Evolutionary conservation across 768 basidiomycete genomes (phyloP).

Genomic region (Panellus pusillus): DNA sequence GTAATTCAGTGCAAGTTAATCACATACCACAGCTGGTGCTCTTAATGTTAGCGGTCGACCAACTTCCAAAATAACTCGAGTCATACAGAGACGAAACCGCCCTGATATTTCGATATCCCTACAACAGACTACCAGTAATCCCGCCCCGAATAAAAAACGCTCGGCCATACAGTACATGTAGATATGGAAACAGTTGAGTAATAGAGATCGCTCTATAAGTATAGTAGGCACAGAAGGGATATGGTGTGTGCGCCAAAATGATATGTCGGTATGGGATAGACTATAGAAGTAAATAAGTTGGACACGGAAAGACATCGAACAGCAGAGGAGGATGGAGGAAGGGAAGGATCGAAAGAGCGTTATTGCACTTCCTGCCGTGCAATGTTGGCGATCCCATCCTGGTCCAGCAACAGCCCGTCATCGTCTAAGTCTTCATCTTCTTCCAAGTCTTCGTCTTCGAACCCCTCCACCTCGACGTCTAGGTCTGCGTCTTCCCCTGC

Average conservation of each 20-base stretch:
- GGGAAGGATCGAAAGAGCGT: constrained; percentile 4
- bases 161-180: constrained; percentile 7
- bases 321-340: background rate
- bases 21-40: too few species aligned
- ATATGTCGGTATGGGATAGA: constrained; percentile 3
- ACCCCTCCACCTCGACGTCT: constrained; percentile 17
- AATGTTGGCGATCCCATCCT: constrained; percentile 22
- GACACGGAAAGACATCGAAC: background rate
- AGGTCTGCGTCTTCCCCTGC: constrained; percentile 9
- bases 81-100: background rate
- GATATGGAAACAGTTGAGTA: constrained; percentile 1
- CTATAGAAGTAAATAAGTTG: constrained; percentile 7
- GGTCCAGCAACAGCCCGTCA: constrained; percentile 21
- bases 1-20: too few species aligned
- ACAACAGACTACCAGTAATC: too few species aligned
- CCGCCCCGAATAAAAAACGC: background rate
- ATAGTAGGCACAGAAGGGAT: background rate
- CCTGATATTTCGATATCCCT: too few species aligned
- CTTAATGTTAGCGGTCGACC: too few species aligned
- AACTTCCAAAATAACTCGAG: too few species aligned
- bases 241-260: background rate
- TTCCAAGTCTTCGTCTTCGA: constrained; percentile 20
- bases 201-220: background rate
- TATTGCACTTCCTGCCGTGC: constrained; percentile 21
- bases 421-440: constrained; percentile 20